These are phyloP conservation scores for Persicaria maculosa DNA, from an alignment of 148 eudicot species.

Conservation along the genomic window DNA sequence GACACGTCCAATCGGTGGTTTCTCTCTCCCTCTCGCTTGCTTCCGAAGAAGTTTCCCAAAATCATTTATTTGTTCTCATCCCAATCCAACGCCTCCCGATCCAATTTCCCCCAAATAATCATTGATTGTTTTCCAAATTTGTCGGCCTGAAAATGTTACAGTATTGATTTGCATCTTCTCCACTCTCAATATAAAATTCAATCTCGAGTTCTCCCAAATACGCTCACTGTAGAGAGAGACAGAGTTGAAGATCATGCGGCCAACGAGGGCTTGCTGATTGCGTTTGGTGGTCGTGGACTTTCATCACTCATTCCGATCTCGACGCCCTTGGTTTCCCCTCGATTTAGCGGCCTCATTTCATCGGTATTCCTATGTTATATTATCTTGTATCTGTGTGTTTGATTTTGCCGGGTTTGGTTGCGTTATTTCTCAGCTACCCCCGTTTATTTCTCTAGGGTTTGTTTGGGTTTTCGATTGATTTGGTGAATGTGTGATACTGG, in stretches of 20 bases:
- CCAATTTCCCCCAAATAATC: conserved; percentile 3
- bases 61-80: background rate
- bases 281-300: conserved; percentile 13
- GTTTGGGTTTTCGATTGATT: background rate
- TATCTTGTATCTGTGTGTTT: background rate
- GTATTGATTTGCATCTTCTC: background rate
- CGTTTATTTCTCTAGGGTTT: conserved; percentile 8
- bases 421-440: background rate
- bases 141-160: background rate
- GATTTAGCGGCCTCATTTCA: background rate
- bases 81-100: background rate
- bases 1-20: background rate
- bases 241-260: conserved; percentile 22
- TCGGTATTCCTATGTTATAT: background rate
- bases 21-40: conserved; percentile 6
- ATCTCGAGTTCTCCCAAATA: background rate
- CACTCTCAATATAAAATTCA: background rate
- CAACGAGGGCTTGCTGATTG: conserved; percentile 20
- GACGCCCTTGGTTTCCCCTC: conserved; percentile 15
- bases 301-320: conserved; percentile 18
- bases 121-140: background rate
- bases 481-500: conserved; percentile 8
- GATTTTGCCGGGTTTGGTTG: conserved; percentile 8
- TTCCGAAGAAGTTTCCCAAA: conserved; percentile 10
- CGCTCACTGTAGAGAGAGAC: conserved; percentile 2